phyloP scores from a whole-genome alignment of 768 basidiomycete genomes.

The Rhodotorula diobovata region DNA sequence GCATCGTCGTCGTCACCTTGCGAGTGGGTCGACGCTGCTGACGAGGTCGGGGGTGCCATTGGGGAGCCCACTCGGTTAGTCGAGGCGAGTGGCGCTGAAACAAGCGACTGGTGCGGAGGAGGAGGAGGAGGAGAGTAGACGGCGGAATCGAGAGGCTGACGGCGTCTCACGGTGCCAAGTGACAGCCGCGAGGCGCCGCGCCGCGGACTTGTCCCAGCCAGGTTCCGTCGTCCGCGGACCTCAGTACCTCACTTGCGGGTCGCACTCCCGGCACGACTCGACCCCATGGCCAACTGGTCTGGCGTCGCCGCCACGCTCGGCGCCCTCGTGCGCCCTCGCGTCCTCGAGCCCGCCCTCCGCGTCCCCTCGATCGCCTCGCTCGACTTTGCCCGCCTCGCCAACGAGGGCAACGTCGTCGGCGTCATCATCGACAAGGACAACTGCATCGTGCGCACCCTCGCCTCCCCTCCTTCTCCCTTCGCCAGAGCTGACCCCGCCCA shows the following conservation, averaged over 20 bases:
- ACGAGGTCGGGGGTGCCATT: neutral
- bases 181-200: too few species aligned
- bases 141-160: too few species aligned
- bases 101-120: too few species aligned
- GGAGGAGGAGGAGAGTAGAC: too few species aligned
- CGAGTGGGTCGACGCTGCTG: neutral
- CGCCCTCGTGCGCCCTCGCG: slow-evolving; percentile 10
- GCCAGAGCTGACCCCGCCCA: neutral
- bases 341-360: slow-evolving; percentile 10
- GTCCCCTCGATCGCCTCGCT: slow-evolving; percentile 62
- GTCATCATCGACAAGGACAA: slow-evolving; percentile 97
- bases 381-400: slow-evolving; percentile 66
- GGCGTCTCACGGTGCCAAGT: too few species aligned
- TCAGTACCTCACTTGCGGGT: too few species aligned
- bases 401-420: slow-evolving; percentile 70
- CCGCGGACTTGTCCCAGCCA: too few species aligned
- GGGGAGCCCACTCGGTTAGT: too few species aligned
- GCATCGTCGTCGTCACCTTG: neutral
- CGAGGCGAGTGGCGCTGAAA: too few species aligned
- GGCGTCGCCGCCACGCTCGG: slow-evolving; percentile 17
- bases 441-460: slow-evolving; percentile 63
- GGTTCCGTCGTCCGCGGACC: too few species aligned
- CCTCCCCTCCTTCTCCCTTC: neutral
- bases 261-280: neutral
- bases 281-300: slow-evolving; percentile 22